These are phyloP conservation scores for Sporisorium iseilematis-ciliati DNA, from an alignment of 1,284 basidiomycete genomes.

Conservation along the genomic window DNA sequence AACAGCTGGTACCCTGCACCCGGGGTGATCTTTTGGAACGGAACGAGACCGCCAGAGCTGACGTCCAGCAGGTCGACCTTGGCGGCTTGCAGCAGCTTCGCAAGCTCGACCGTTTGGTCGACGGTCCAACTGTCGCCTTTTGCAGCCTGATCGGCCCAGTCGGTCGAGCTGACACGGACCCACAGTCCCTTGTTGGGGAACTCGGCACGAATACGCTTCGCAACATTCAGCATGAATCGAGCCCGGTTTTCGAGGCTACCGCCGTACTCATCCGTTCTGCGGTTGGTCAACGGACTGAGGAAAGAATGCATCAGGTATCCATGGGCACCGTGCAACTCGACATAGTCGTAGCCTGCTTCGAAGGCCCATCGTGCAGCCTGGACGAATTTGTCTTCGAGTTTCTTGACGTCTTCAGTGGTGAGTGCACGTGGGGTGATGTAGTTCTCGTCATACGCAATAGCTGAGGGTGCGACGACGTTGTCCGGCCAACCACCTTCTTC, in stretches of 20 bases:
- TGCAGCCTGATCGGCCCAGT: constrained; percentile 58
- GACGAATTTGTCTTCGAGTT: constrained; percentile 78
- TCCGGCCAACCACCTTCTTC: constrained; percentile 79
- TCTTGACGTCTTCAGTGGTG: constrained; percentile 74
- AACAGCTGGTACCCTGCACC: constrained; percentile 64
- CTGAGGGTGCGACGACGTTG: constrained; percentile 76
- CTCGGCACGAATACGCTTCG: constrained; percentile 51
- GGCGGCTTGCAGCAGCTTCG: constrained; percentile 50
- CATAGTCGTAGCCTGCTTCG: constrained; percentile 76
- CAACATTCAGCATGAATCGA: constrained; percentile 51
- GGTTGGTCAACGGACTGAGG: constrained; percentile 61
- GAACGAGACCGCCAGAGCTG: constrained; percentile 60
- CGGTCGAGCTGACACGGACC: constrained; percentile 64
- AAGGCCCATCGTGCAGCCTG: constrained; percentile 75
- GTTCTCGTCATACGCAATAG: constrained; percentile 73
- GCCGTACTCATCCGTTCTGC: constrained; percentile 68
- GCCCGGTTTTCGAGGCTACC: constrained; percentile 64
- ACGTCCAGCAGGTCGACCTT: constrained; percentile 66
- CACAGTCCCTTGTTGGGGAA: constrained; percentile 64
- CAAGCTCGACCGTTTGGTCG: constrained; percentile 57
- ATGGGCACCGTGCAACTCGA: constrained; percentile 74
- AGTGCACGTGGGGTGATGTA: constrained; percentile 76
- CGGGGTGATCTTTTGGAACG: constrained; percentile 51
- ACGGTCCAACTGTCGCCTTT: constrained; percentile 57
- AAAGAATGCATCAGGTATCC: constrained; percentile 77